Percentiles rank a stretch among this genome's conserved stretches.
Conservation (phyloP, 1,284 basidiomycete genomes). For the Tranzscheliella williamsii region DNA sequence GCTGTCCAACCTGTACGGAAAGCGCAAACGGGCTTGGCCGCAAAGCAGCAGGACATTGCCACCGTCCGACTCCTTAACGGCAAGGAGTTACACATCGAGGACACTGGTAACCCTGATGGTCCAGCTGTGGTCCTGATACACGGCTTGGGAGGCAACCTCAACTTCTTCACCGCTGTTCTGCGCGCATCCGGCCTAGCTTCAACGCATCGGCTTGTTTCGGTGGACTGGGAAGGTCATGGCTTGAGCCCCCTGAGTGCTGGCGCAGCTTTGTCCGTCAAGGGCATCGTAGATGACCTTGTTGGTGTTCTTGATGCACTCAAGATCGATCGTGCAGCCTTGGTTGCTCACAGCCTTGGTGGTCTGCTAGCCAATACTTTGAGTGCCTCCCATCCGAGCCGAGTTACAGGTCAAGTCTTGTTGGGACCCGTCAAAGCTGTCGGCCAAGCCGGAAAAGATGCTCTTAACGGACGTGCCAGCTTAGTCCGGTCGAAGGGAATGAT, state of each 20-base stretch:
- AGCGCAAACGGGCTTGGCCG: background rate
- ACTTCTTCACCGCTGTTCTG: constrained; percentile 1
- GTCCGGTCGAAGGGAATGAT: constrained; percentile 1
- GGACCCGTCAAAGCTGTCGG: constrained; percentile 2
- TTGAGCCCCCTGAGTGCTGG: background rate
- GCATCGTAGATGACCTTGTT: background rate
- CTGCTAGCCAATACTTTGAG: constrained; percentile 1
- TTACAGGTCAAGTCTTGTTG: background rate
- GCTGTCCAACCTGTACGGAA: background rate
- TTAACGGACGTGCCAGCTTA: background rate
- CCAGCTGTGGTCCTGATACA: constrained; percentile 2
- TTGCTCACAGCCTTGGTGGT: constrained; percentile 3
- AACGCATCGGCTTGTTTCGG: background rate
- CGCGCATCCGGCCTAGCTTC: background rate
- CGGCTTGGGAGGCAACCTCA: constrained; percentile 1
- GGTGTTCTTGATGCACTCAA: background rate
- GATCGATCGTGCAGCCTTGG: background rate
- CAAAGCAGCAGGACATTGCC: background rate
- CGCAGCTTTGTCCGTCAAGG: background rate
- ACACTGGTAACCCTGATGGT: background rate
- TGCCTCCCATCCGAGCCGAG: background rate
- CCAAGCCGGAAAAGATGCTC: background rate
- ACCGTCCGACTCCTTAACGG: constrained; percentile 1
- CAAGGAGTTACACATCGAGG: constrained; percentile 2
- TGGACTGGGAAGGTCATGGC: constrained; percentile 5